Evolutionary conservation across 768 basidiomycete species (phyloP), one percentile per base, ranked within the genome.

Genomic region (Ephemerocybe angulata): DNA sequence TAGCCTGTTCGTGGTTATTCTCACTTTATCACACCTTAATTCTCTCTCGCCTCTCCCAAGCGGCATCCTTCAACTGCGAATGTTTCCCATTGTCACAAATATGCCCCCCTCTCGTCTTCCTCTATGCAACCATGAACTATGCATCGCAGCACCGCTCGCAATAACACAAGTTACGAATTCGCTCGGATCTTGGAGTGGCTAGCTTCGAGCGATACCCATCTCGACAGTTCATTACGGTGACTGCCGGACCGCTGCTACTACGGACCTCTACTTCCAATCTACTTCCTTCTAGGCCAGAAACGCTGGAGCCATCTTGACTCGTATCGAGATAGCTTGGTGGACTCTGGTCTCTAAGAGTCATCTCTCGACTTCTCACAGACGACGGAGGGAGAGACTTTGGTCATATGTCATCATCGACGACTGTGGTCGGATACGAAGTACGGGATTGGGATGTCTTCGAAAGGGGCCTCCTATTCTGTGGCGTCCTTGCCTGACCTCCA

Each of bases 221-320:
- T 30, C 33, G 47, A 49, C 47, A 49, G 12, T 49, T 31, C 47
- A 49, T 49, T 33, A 49, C 47, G 47, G 47, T 10, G 27, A 49
- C 13, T 28, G 47, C 47, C 47, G 47, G 28, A 49, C 47, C 29
- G 29, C 47, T 28, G 21, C 22, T 13, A 22, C 12, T 11, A 24
- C 22, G 7, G 5, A 28, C 27, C 15, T 29, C 27, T 28, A 15
- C 17, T 12, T 22, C 41, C 44, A 46, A 10, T 25, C 44, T 25
- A 24, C 24, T 13, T 24, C 13, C 11, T 24, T 4, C 27, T 15
- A 33, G 29, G 29, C 47, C n/a, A 29, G 29, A 49, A 33, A 29
- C 15, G 10, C 47, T 49, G 28, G 47, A 49, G 47, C 29, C n/a
- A 28, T 31, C 29, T 49, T 24, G 19, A 7, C 27, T 15, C 27